Evolutionary conservation across 2,329 filamentous ascomycete genomes (phyloP).

Genomic region (Talaromyces marneffei): DNA sequence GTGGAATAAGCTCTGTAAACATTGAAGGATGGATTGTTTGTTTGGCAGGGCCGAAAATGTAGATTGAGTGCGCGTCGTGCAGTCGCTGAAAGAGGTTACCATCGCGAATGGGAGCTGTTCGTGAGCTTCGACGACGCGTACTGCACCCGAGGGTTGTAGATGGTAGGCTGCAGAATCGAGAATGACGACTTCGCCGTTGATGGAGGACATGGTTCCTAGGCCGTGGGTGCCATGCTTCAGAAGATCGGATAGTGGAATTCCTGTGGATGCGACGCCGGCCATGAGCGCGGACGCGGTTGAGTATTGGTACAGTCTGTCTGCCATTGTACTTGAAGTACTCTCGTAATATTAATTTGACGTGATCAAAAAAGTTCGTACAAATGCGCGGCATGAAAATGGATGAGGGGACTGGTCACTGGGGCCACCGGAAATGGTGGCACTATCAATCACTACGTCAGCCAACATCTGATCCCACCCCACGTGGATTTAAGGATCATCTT

Average conservation of each 20-base stretch:
- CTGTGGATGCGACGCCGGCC: slow-evolving; percentile 12
- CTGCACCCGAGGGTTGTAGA: slow-evolving; percentile 2
- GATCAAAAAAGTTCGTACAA: not conserved
- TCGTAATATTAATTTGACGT: not conserved
- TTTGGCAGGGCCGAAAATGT: slow-evolving; percentile 2
- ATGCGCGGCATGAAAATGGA: not conserved
- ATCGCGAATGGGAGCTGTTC: slow-evolving; percentile 14
- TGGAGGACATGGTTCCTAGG: slow-evolving; percentile 13
- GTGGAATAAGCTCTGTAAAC: slow-evolving; percentile 3
- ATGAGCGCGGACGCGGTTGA: slow-evolving; percentile 15
- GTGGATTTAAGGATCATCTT: not conserved
- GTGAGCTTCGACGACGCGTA: slow-evolving; percentile 8
- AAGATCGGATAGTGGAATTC: slow-evolving; percentile 11
- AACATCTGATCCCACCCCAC: not conserved
- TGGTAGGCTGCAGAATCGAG: slow-evolving; percentile 13
- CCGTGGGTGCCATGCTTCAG: slow-evolving; percentile 12
- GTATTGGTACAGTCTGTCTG: slow-evolving; percentile 14
- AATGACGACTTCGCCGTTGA: slow-evolving; percentile 15
- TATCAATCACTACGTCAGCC: not conserved
- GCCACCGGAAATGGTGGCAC: slow-evolving; percentile 2
- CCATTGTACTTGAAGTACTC: not conserved
- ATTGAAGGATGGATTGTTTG: slow-evolving; percentile 7
- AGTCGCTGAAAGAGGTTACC: slow-evolving; percentile 11
- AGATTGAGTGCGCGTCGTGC: slow-evolving; percentile 10
- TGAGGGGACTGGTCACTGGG: not conserved